Base-by-base conservation (phyloP, 345 rosid species). In the Excoecaria agallocha region DNA sequence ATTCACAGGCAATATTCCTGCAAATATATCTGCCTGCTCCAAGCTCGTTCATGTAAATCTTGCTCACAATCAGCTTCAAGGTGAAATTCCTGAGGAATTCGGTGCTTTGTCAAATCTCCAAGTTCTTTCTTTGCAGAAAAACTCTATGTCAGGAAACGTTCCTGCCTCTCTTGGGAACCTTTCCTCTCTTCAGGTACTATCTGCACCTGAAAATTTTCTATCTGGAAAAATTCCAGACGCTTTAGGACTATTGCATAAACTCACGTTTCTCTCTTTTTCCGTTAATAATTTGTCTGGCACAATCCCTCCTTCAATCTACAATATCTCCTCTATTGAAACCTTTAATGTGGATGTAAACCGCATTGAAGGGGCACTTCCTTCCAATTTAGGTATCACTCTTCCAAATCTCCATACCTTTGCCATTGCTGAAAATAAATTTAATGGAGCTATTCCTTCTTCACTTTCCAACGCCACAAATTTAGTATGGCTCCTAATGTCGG, bases 401-500 rank as follows among this genome's bases (percentile, higher is more conserved):
- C 84, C 80, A 24, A 76, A 73, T 56, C 50, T 84, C 0, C 1
- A 22, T n/a, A 11, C 24, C 6, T 30, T 59, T 59, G 16, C 25
- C 25, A 19, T 54, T 52, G 37, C 12, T 4, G 9, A 0, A 12
- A 78, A 84, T 41, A 20, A 9, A 0, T 52, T 81, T 8, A 15
- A 43, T 1, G 85, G 83, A 12, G 39, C 39, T 3, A 62, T 84
- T 60, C 85, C 83, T 1, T 9, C 20, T 1, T 73, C 83, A 1
- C 15, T 84, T 24, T 71, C 71, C 48, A 81, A 81, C 74, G 75
- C 77, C 43, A 55, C 79, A 25, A 69, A 76, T 5, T 73, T 84
- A 8, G 19, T 45, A 1, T 0, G 0, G 0, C 6, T 84, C 43
- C 2, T 49, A 8, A 19, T 78, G 16, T 0, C 16, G 9, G 41